Evolutionary conservation across 352 stramenopile genomes (phyloP), one percentile per base, ranked within the genome.

Genomic region (Phytophthora hybrid): DNA sequence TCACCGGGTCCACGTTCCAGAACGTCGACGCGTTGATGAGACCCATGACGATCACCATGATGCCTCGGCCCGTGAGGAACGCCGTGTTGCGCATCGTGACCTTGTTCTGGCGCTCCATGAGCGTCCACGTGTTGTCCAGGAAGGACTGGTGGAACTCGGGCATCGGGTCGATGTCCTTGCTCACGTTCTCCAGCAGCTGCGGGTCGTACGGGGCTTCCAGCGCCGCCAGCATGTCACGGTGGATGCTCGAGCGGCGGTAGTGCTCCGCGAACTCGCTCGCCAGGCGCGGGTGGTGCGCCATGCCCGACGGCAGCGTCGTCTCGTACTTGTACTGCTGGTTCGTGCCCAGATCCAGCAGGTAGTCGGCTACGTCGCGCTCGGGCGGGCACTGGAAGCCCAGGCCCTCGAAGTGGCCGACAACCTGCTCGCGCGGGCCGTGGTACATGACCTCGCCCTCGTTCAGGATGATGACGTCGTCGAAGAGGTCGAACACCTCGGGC

Each of bases 31-130:
- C 47, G 73, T 84, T 66, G 37, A 82, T 53, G 7, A 56, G 21
- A 10, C 63, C 79, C 59, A 78, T 69, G 46, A 82, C 46, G 32
- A 78, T 51, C 9, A 79, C 59, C 72, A 79, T 81, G 56, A 82
- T 29, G 13, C 53, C 52, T 16, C 77, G 63, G 54, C 73, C 76
- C 37, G 63, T 57, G n/a, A 84, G 37, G 71, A 84, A 82, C 62
- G 71, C 49, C 31, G 57, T 73, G 68, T 82, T 81, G 59, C 78
- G 71, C 23, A 70, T 62, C 66, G 79, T 90, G 3, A 96, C 64
- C 29, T 76, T 78, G 21, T 91, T 71, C 63, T 91, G 80, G 5
- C 91, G 82, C 18, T 62, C 52, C 14, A 73, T 66, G 1, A 83
- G 61, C 16, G 71, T 70, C 56, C 16, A 49, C 39, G 70, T 74